Evolutionary conservation across 2,329 filamentous ascomycete species (phyloP), one percentile per base, ranked within the genome.

Genomic region (Nothophaeocryptopus gaeumannii): DNA sequence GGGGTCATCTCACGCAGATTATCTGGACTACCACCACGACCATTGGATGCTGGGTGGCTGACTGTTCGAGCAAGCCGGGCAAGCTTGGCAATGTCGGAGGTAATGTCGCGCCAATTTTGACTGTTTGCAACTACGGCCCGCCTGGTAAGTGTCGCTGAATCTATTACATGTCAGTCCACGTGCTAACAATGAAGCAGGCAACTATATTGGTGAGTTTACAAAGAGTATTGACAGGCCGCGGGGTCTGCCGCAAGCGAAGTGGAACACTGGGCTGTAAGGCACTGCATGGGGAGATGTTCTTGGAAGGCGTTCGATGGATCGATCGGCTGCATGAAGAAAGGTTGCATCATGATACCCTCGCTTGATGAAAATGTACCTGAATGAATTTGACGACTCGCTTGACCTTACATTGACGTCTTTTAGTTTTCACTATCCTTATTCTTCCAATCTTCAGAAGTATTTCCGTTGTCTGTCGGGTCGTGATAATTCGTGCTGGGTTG

Each of bases 111-210:
- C 72, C 82, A 9, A 83, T 80, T 72, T 88, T 81, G 75, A 90
- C 86, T 20, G 88, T 93, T 61, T 95, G 89, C 83, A 91, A 95
- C 79, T 95, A 95, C 75, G 75, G 73, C 59, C 79, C 83, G 55
- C 72, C 82, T 55, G 89, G 88, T 87, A 81, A 70, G 81, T 48
- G 1, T 29, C 14, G 34, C 3, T 2, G 16, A 9, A 8, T 7
- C 20, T 26, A 26, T 26, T 3, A 26, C 20, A 16, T 20, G 13
- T 16, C 32, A 26, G 15, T 8, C n/a, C 13, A 16, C 32, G 11
- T 32, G 10, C 29, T 35, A 29, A 26, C 36, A 13, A 9, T 15
- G 7, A 15, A 20, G 8, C 20, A 55, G 55, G 55, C 5, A 58
- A 58, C 31, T 58, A 53, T 32, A 32, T 15, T 5, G 53, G 46